These are phyloP conservation scores for Penicillium daleae DNA, from an alignment of 495 filamentous ascomycete genomes.

Conservation along the genomic window DNA sequence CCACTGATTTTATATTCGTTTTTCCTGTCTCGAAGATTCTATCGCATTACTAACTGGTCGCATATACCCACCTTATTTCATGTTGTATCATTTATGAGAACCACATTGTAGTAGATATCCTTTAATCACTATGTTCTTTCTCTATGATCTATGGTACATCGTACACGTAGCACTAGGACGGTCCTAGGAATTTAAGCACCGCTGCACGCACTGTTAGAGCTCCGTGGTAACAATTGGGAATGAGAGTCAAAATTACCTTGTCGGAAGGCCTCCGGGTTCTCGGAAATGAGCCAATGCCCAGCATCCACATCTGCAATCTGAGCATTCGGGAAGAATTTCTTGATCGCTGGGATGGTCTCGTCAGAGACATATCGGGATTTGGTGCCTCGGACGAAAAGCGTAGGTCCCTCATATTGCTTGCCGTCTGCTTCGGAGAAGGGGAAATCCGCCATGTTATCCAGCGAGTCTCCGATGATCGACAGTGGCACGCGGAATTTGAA, in stretches of 20 bases:
- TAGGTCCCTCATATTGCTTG: slow-evolving; percentile 69
- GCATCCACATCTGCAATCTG: slow-evolving; percentile 78
- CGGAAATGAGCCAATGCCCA: slow-evolving; percentile 94
- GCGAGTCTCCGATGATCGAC: slow-evolving; percentile 54
- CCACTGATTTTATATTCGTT: not conserved
- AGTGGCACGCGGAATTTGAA: slow-evolving; percentile 65
- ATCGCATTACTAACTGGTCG: not conserved
- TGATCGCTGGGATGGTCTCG: slow-evolving; percentile 84
- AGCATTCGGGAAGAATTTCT: slow-evolving; percentile 86
- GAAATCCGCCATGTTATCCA: slow-evolving; percentile 78
- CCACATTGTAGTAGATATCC: slow-evolving; percentile 5
- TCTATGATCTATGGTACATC: slow-evolving; percentile 2
- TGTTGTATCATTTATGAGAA: not conserved
- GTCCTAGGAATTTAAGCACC: slow-evolving; percentile 46
- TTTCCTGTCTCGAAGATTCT: not conserved
- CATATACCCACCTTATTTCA: not conserved
- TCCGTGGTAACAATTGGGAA: not conserved
- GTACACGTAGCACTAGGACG: slow-evolving; percentile 11
- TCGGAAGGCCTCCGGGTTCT: slow-evolving; percentile 86
- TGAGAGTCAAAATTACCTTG: slow-evolving; percentile 58
- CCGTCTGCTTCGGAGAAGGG: slow-evolving; percentile 66
- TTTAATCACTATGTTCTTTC: slow-evolving; percentile 9
- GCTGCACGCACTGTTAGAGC: slow-evolving; percentile 32
- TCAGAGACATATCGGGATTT: slow-evolving; percentile 84
- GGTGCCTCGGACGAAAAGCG: slow-evolving; percentile 83